Base-by-base conservation (phyloP, 2,329 filamentous ascomycete species). In the Phialemoniopsis sp. region DNA sequence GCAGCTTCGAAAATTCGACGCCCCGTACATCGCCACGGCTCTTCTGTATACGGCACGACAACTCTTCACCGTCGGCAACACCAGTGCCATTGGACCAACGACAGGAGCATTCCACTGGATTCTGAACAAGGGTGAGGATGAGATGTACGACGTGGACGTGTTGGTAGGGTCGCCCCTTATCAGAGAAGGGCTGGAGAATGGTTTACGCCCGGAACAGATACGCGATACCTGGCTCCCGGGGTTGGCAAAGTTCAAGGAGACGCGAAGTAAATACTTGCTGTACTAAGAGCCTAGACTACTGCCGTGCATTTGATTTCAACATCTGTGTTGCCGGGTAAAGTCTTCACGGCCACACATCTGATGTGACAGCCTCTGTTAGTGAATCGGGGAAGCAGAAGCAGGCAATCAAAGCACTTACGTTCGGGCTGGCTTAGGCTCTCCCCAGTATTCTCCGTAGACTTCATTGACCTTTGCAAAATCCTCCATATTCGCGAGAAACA, bases 391-490 rank as follows among this genome's bases (percentile, higher is more conserved):
- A 30, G 7, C 8, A 40, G 15, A 26, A 30, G 31, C 6, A 18
- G 13, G 4, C 8, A 10, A 18, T 5, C 9, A 19, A 7, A 17
- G 32, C 15, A 49, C 63, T 52, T 48, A 67, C 65, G 65, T 67
- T 42, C 64, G 58, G 46, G 57, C 64, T 12, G 68, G 68, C 55
- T 70, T 71, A 21, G 66, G 55, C 8, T 70, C 63, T 15, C 63
- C 67, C 65, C 87, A 89, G 68, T 80, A 85, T 60, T 82, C 78
- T 56, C 75, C 76, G 55, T 87, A 89, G 36, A 83, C 74, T 51
- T 74, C 73, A 62, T 89, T 89, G 81, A 89, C 87, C 58, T 82
- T 78, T 29, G 71, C 76, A 56, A 89, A 89, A 62, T 88, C 72
- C 46, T 74, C 78, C 83, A 89, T 88, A 55, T 82, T 73, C 41